Evolutionary conservation across 768 basidiomycete genomes (phyloP), one percentile per base, ranked within the genome.

Genomic region (Harrya chromipes): DNA sequence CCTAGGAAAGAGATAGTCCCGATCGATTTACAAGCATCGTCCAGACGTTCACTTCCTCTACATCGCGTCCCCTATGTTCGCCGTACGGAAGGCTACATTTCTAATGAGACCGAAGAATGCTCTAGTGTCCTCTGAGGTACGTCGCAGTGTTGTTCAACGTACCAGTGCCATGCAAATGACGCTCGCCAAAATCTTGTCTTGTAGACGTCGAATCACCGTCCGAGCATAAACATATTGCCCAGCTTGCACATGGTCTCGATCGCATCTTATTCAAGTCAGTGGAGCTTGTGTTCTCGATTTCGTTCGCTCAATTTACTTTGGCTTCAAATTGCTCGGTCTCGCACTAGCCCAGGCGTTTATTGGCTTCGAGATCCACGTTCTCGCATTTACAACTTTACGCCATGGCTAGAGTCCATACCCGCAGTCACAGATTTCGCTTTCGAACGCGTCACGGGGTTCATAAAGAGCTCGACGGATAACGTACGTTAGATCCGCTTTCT

Each of bases 341-440:
- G 9, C 19, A 50, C 20, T 51, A 97, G 94, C 57, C 90, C 88
- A 5, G 90, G 90, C 10, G 85, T 94, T 1, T 90, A 93, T 58
- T 90, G 90, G 85, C 70, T 97, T 2, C 82, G 83, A 59, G 93
- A 98, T 62, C 89, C 91, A 1, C 77, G 88, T 16, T 88, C 92
- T 0, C 77, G 82, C 6, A 85, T 91, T 13, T 94, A 89, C 70
- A 94, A 94, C 61, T 97, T 92, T 62, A 67, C 83, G 0, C 80
- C 83, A 4, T 80, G 77, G 62, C 71, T 97, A 5, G 80, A 90
- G 67, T 65, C 68, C 2, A 79, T 99, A 40, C 91, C 94, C 0
- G 72, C 80, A 49, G 82, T 93, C 6, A 79, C 76, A 5, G 83
- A 93, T 40, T 97, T 97, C 60, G 92, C 85, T 7, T 97, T 92